Base-by-base conservation (phyloP, 495 filamentous ascomycete species). In the Talaromyces nanjingensis region DNA sequence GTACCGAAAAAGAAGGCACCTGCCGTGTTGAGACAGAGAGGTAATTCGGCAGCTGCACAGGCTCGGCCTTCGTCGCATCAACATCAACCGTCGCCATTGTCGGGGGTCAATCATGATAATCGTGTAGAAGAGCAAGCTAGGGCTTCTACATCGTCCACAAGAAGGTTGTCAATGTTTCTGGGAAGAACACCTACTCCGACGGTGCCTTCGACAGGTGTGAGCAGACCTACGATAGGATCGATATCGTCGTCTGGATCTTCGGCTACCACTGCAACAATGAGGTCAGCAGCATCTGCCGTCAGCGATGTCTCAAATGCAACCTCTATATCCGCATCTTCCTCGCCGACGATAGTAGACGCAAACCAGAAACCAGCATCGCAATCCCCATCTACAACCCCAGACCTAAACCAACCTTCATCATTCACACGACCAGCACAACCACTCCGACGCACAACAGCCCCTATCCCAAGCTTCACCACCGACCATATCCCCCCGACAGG, bases 41-140 rank as follows among this genome's bases (percentile, higher is more conserved):
- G 14, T 27, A 47, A 20, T 31, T 12, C 27, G 16, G 20, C 24
- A 24, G n/a, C 39, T 3, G 60, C 25, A 52, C 47, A 37, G 11
- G 76, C 63, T 72, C 74, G 25, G 77, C 77, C 12, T 71, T 78
- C 65, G 63, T 64, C 55, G 69, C 66, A 57, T 67, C 58, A 12
- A 66, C 74, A 33, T 27, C 59, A 47, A 49, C 18, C 47, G 0
- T 62, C 60, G 29, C 27, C 60, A 1, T 62, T 62, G 16, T 52
- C 18, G n/a, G 8, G 1, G 49, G 22, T 27, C 16, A 24, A 31
- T 12, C 14, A 25, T 25, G n/a, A n/a, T 12, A 24, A 22, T 22
- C 47, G 22, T 24, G 14, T 11, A 14, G 60, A 54, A 25, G 27
- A 33, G 52, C 0, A 0, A 8, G 0, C 16, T 16, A 42, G 18